Conservation (phyloP, 345 rosid genomes). For the Gynandropsis gynandra region DNA sequence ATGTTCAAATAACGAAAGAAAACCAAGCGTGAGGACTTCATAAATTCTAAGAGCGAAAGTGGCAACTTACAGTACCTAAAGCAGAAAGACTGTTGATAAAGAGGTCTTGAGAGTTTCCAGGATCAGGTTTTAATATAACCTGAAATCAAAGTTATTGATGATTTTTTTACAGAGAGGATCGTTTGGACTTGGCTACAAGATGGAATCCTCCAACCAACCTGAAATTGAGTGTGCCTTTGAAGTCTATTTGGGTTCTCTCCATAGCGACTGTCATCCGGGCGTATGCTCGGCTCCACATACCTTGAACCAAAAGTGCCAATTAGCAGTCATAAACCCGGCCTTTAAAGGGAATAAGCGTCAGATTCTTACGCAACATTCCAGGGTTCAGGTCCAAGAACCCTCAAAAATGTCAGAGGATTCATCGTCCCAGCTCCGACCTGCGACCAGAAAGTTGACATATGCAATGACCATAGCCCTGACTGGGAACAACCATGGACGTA, state of each 20-base stretch:
- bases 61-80: slow-evolving; percentile 44
- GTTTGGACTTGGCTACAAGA: not conserved
- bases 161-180: not conserved
- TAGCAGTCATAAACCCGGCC: not conserved
- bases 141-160: slow-evolving; percentile 26
- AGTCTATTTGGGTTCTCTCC: slow-evolving; percentile 97
- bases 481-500: not conserved
- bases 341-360: not conserved
- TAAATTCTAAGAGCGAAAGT: slow-evolving; percentile 3
- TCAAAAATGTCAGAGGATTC: slow-evolving; percentile 87
- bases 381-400: slow-evolving; percentile 97
- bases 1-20: not conserved
- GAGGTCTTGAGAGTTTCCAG: slow-evolving; percentile 92
- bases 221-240: slow-evolving; percentile 96
- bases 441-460: not conserved
- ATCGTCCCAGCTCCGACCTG: slow-evolving; percentile 98
- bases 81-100: slow-evolving; percentile 86
- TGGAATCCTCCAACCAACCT: slow-evolving; percentile 32
- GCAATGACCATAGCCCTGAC: not conserved
- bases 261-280: slow-evolving; percentile 94
- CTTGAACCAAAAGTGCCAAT: slow-evolving; percentile 25
- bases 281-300: slow-evolving; percentile 89
- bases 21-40: not conserved
- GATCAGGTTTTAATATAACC: slow-evolving; percentile 96
- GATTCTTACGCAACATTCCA: slow-evolving; percentile 88